Evolutionary conservation across 768 basidiomycete genomes (phyloP).

Genomic region (Basidioascus undulatus): DNA sequence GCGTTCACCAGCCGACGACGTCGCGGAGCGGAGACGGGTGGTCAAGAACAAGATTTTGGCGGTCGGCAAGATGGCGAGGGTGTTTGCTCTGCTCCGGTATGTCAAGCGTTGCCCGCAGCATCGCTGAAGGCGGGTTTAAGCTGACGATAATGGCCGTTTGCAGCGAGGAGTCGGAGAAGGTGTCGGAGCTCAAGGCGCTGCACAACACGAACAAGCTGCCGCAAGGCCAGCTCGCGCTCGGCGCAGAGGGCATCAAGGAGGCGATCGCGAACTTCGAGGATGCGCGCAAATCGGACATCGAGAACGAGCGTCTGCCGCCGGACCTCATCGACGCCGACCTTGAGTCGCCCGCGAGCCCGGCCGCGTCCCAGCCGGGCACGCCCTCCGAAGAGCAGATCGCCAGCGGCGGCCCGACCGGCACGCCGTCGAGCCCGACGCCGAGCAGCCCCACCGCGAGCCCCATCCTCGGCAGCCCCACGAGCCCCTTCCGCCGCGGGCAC

Average conservation of each 20-base stretch:
- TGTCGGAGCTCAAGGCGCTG: slow-evolving; percentile 93
- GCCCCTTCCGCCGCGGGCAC: slow-evolving; percentile 4
- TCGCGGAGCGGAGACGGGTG: slow-evolving; percentile 49
- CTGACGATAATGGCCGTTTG: background rate
- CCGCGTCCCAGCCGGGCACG: slow-evolving; percentile 31
- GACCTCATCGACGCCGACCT: slow-evolving; percentile 50
- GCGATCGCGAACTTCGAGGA: slow-evolving; percentile 83
- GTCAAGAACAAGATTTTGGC: slow-evolving; percentile 99
- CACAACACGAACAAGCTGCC: slow-evolving; percentile 65
- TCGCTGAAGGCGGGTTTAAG: background rate
- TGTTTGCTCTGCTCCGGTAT: slow-evolving; percentile 83
- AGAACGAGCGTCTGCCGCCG: slow-evolving; percentile 94
- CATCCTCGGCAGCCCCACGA: slow-evolving; percentile 15
- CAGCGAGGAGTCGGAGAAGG: slow-evolving; percentile 95
- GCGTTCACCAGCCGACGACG: slow-evolving; percentile 12
- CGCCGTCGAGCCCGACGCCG: slow-evolving; percentile 15
- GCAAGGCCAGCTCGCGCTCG: slow-evolving; percentile 58
- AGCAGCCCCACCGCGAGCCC: slow-evolving; percentile 14
- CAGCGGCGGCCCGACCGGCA: slow-evolving; percentile 7
- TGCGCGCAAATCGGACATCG: slow-evolving; percentile 58
- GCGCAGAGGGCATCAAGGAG: slow-evolving; percentile 83
- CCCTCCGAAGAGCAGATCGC: slow-evolving; percentile 24
- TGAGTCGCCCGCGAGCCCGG: slow-evolving; percentile 39
- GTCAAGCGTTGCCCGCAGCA: slow-evolving; percentile 16
- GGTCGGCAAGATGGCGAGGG: slow-evolving; percentile 83